phyloP scores from a whole-genome alignment of 1,139 yeast genomes.

The Saccharomyces hybrid region DNA sequence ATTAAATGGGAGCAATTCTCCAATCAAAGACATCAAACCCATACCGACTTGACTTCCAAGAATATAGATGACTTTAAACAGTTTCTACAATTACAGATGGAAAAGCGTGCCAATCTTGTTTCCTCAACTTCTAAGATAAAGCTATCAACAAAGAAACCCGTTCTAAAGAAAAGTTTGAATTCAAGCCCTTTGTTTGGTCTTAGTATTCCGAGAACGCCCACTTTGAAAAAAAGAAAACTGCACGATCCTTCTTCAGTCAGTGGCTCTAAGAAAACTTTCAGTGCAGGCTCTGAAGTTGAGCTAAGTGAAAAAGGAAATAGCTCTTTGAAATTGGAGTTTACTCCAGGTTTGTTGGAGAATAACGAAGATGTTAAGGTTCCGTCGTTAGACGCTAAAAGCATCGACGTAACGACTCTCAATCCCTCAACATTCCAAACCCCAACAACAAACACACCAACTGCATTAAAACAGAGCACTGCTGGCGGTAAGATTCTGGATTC shows the following conservation, averaged over 20 bases:
- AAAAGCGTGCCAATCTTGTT: slow-evolving; percentile 31
- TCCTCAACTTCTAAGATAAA: slow-evolving; percentile 6
- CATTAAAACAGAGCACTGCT: neutral
- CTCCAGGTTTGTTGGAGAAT: slow-evolving; percentile 4
- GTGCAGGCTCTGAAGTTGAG: slow-evolving; percentile 3
- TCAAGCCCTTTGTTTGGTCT: slow-evolving; percentile 33
- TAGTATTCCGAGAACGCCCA: slow-evolving; percentile 37
- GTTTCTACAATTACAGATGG: slow-evolving; percentile 54
- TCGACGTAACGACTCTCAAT: neutral
- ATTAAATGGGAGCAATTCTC: slow-evolving; percentile 86
- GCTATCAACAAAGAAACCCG: slow-evolving; percentile 29
- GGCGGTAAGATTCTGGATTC: slow-evolving; percentile 51
- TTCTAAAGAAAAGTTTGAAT: slow-evolving; percentile 30
- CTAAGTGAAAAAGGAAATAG: slow-evolving; percentile 3
- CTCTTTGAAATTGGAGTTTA: slow-evolving; percentile 6
- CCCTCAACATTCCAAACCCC: slow-evolving; percentile 2
- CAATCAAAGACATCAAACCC: slow-evolving; percentile 45
- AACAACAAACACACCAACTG: slow-evolving; percentile 5
- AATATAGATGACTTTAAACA: slow-evolving; percentile 41
- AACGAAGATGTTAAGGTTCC: neutral
- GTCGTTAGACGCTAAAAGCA: neutral
- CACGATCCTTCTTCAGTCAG: slow-evolving; percentile 12
- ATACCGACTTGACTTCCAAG: slow-evolving; percentile 38
- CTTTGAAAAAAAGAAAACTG: slow-evolving; percentile 34
- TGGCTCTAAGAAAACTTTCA: neutral